Evolutionary conservation across 352 stramenopile genomes (phyloP).

Genomic region (Pythium myriotylum): DNA sequence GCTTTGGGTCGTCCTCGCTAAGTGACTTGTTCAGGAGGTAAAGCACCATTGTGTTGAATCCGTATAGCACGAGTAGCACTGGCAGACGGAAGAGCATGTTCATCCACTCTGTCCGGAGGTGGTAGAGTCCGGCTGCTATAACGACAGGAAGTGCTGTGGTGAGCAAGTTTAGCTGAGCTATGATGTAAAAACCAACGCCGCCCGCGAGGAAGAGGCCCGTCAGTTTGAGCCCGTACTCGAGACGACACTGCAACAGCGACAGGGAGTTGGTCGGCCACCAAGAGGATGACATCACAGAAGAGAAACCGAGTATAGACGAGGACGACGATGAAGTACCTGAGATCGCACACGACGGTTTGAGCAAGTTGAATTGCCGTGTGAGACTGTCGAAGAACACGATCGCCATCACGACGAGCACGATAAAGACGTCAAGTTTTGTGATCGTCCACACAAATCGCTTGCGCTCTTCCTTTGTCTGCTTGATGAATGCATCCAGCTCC

Average conservation of each 20-base stretch:
- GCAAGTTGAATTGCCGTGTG: slow-evolving; percentile 48
- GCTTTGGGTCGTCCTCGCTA: slow-evolving; percentile 10
- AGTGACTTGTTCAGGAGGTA: slow-evolving; percentile 54
- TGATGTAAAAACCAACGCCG: slow-evolving; percentile 51
- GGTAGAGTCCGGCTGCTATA: slow-evolving; percentile 53
- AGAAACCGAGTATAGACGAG: slow-evolving; percentile 34
- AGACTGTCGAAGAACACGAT: slow-evolving; percentile 81
- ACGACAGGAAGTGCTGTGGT: slow-evolving; percentile 54
- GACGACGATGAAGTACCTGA: slow-evolving; percentile 2
- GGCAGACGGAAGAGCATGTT: slow-evolving; percentile 80
- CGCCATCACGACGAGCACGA: slow-evolving; percentile 73
- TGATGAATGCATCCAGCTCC: slow-evolving; percentile 36
- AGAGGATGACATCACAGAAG: slow-evolving; percentile 27
- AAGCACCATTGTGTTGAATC: slow-evolving; percentile 64
- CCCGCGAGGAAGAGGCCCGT: slow-evolving; percentile 46
- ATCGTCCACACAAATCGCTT: slow-evolving; percentile 62
- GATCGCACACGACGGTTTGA: slow-evolving; percentile 52
- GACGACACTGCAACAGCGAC: slow-evolving; percentile 64
- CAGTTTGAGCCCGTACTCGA: slow-evolving; percentile 75
- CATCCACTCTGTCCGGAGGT: slow-evolving; percentile 74
- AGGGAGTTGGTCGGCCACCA: slow-evolving; percentile 63
- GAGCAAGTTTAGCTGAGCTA: slow-evolving; percentile 68
- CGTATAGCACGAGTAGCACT: slow-evolving; percentile 68
- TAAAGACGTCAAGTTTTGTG: slow-evolving; percentile 71
- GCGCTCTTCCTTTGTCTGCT: slow-evolving; percentile 37